Evolutionary conservation across 352 stramenopile genomes (phyloP).

Genomic region (Globisporangium megalacanthum): DNA sequence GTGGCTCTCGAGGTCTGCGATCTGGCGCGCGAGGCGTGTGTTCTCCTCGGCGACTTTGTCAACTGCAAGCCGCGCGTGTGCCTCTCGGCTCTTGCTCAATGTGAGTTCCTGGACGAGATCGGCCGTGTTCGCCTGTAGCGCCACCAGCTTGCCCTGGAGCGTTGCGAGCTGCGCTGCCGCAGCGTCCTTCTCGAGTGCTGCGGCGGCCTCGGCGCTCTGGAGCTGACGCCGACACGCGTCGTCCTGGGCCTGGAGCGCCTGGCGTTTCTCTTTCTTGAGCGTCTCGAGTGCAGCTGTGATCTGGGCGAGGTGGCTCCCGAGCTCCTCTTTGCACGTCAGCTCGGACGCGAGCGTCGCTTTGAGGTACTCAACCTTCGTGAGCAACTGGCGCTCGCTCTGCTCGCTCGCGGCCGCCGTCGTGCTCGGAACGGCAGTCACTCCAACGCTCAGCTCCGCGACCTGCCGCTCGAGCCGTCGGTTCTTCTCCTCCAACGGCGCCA

Average conservation of each 20-base stretch:
- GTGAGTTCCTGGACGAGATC: slow-evolving; percentile 71
- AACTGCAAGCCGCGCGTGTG: slow-evolving; percentile 55
- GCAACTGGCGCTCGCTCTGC: slow-evolving; percentile 57
- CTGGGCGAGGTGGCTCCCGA: slow-evolving; percentile 56
- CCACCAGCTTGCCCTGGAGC: slow-evolving; percentile 55
- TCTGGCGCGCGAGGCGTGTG: slow-evolving; percentile 48
- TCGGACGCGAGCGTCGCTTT: slow-evolving; percentile 79
- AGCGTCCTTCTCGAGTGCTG: slow-evolving; percentile 52
- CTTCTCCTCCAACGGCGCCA: slow-evolving; percentile 57
- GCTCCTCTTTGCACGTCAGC: slow-evolving; percentile 84
- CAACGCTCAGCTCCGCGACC: slow-evolving; percentile 29
- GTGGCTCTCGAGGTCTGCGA: slow-evolving; percentile 55
- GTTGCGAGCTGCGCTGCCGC: slow-evolving; percentile 32
- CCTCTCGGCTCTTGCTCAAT: slow-evolving; percentile 58
- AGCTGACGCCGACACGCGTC: slow-evolving; percentile 50
- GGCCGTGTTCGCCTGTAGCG: slow-evolving; percentile 67
- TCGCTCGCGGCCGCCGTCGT: neutral
- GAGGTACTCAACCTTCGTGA: slow-evolving; percentile 80
- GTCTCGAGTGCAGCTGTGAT: slow-evolving; percentile 60
- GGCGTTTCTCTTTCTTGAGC: slow-evolving; percentile 60
- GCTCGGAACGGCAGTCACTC: neutral
- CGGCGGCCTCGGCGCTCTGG: slow-evolving; percentile 37
- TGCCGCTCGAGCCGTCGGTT: slow-evolving; percentile 57
- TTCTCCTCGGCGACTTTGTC: slow-evolving; percentile 77
- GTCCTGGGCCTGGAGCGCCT: slow-evolving; percentile 44